These are phyloP conservation scores for Arctium minus DNA, from an alignment of 129 eudicot genomes.

Conservation along the genomic window DNA sequence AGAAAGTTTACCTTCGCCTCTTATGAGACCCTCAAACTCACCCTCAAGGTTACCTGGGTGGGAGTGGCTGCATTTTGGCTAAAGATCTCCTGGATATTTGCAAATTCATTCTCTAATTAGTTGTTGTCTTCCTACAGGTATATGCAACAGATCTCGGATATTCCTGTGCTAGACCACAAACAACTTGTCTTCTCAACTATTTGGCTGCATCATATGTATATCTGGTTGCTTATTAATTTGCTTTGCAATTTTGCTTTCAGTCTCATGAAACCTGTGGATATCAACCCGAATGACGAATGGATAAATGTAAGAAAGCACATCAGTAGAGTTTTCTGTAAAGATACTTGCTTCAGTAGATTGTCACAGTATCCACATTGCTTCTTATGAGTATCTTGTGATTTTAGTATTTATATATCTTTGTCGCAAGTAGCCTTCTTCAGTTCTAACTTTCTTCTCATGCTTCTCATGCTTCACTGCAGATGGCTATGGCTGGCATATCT, in stretches of 20 bases:
- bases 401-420: not conserved
- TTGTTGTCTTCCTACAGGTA: not conserved
- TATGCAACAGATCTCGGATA: not conserved
- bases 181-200: conserved; percentile 8
- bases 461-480: conserved; percentile 42
- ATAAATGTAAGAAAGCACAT: conserved; percentile 58
- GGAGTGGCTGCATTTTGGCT: not conserved
- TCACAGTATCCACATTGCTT: conserved; percentile 13
- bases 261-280: conserved; percentile 89
- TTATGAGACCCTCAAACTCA: not conserved
- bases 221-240: conserved; percentile 18
- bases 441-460: conserved; percentile 12
- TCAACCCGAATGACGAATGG: conserved; percentile 96
- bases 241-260: conserved; percentile 41
- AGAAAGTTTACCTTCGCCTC: not conserved
- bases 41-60: not conserved
- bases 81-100: not conserved
- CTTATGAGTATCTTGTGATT: not conserved
- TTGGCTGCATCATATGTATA: not conserved
- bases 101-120: not conserved
- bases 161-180: not conserved
- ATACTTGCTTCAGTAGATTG: not conserved
- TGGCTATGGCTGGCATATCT: conserved; percentile 86
- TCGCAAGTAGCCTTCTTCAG: conserved; percentile 13
- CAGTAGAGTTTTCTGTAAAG: conserved; percentile 10